Conservation (phyloP, 1,139 yeast genomes). For the Suhomyces bribrorum region DNA sequence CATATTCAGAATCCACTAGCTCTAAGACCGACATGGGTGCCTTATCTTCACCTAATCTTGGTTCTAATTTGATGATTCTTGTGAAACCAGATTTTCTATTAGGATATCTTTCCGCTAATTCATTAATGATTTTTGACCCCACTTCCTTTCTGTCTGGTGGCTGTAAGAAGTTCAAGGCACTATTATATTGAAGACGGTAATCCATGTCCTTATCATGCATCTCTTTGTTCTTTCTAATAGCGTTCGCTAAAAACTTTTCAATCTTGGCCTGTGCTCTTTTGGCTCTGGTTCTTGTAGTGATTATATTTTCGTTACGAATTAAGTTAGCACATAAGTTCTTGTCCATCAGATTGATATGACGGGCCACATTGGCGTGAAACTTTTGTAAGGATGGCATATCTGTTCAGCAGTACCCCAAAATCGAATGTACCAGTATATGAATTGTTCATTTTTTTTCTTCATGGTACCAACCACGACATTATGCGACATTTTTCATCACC, state of each 20-base stretch:
- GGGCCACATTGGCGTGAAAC: constrained; percentile 46
- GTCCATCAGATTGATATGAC: constrained; percentile 49
- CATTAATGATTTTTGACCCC: constrained; percentile 63
- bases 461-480: constrained; percentile 3
- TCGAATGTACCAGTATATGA: background rate
- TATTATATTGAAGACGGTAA: constrained; percentile 23
- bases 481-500: constrained; percentile 4
- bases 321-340: constrained; percentile 49
- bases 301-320: constrained; percentile 48
- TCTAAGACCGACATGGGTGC: constrained; percentile 91
- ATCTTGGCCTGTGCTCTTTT: constrained; percentile 49
- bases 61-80: constrained; percentile 79
- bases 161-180: constrained; percentile 39
- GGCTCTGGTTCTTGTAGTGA: constrained; percentile 49
- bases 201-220: constrained; percentile 21
- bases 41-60: constrained; percentile 80
- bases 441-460: background rate
- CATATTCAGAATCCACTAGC: constrained; percentile 73
- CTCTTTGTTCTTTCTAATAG: constrained; percentile 23
- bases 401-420: background rate
- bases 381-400: constrained; percentile 47
- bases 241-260: constrained; percentile 40
- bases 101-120: constrained; percentile 62
- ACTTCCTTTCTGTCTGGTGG: constrained; percentile 42
- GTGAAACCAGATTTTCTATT: constrained; percentile 81